These are phyloP conservation scores for Incumbomyces delicatus DNA, from an alignment of 2,329 filamentous ascomycete genomes.

Conservation along the genomic window DNA sequence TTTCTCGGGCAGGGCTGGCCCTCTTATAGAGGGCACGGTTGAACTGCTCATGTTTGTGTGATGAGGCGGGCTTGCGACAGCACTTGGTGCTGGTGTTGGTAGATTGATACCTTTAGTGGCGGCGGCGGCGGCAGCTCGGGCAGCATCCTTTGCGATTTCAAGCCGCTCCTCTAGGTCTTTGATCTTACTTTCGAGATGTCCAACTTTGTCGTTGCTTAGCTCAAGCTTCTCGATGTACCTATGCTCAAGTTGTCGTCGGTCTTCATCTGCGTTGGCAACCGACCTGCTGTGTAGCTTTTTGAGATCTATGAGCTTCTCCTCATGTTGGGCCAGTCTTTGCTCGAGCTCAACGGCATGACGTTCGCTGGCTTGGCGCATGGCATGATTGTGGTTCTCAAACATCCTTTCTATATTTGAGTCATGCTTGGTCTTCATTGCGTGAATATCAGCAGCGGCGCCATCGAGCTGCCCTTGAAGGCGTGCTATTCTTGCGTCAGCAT, in stretches of 20 bases:
- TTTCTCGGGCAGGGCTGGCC: constrained; percentile 59
- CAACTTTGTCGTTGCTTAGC: constrained; percentile 72
- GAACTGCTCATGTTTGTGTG: constrained; percentile 29
- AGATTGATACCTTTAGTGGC: constrained; percentile 43
- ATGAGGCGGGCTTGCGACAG: constrained; percentile 31
- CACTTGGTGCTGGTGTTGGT: constrained; percentile 23
- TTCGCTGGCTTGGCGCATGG: constrained; percentile 45
- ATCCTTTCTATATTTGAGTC: constrained; percentile 80
- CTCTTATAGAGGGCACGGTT: constrained; percentile 35
- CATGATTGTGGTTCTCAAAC: constrained; percentile 55
- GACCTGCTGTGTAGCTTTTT: constrained; percentile 65
- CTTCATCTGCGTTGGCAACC: constrained; percentile 64
- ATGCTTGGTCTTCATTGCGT: constrained; percentile 68
- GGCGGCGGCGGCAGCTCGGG: constrained; percentile 69
- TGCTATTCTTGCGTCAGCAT: constrained; percentile 64
- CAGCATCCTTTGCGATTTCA: constrained; percentile 79
- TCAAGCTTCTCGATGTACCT: constrained; percentile 72
- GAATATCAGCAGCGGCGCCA: constrained; percentile 64
- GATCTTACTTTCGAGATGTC: constrained; percentile 78
- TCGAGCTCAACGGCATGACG: constrained; percentile 26
- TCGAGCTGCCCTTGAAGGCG: constrained; percentile 68
- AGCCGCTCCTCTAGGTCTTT: constrained; percentile 81
- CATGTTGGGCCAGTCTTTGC: constrained; percentile 47
- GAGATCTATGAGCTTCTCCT: constrained; percentile 64
- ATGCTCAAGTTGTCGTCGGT: constrained; percentile 68